These are phyloP conservation scores for Pichia nanzhaoensis DNA, from an alignment of 805 yeast genomes.

Conservation along the genomic window DNA sequence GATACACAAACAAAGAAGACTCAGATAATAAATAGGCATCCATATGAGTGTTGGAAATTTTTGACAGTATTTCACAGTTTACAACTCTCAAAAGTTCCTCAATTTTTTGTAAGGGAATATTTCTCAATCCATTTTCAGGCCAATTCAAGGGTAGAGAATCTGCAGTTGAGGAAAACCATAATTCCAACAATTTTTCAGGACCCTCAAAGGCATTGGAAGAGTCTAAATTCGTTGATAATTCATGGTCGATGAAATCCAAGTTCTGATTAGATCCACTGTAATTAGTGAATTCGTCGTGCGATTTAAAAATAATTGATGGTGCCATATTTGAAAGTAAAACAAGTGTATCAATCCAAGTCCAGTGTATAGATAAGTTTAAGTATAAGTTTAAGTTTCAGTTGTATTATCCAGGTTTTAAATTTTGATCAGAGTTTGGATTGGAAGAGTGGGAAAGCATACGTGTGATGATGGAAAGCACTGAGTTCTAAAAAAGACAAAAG, in stretches of 20 bases:
- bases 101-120: slow-evolving; percentile 63
- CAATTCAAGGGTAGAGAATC: slow-evolving; percentile 31
- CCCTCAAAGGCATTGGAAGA: slow-evolving; percentile 95
- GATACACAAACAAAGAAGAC: slow-evolving; percentile 82
- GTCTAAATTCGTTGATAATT: slow-evolving; percentile 69
- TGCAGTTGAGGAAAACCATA: slow-evolving; percentile 69
- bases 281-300: slow-evolving; percentile 7
- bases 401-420: too few species aligned
- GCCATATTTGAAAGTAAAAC: slow-evolving; percentile 1
- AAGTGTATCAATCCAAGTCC: too few species aligned
- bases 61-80: slow-evolving; percentile 81
- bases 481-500: too few species aligned
- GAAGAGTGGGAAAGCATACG: too few species aligned
- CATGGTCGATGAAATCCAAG: slow-evolving; percentile 58
- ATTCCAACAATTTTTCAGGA: slow-evolving; percentile 87
- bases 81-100: slow-evolving; percentile 70
- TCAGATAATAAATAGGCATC: slow-evolving; percentile 87
- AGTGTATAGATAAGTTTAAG: too few species aligned
- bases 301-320: slow-evolving; percentile 12
- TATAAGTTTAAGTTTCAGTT: too few species aligned
- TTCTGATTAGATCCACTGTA: slow-evolving; percentile 12
- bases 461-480: too few species aligned
- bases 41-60: slow-evolving; percentile 54
- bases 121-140: slow-evolving; percentile 45
- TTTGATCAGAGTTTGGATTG: too few species aligned